Evolutionary conservation across 495 filamentous ascomycete genomes (phyloP).

Genomic region (Penicillium argentinense): DNA sequence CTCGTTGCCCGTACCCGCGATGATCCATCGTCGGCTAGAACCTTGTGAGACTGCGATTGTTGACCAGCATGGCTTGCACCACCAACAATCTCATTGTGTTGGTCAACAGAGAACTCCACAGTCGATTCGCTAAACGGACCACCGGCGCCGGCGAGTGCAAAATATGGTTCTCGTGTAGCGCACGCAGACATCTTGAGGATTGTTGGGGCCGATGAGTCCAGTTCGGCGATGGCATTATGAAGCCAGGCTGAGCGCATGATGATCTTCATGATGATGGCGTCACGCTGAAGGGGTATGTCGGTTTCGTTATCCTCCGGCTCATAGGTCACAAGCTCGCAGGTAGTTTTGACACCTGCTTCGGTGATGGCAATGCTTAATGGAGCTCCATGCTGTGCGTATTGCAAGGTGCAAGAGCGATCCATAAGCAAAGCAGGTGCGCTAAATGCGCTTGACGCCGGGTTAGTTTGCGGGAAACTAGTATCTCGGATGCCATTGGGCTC

Average conservation of each 20-base stretch:
- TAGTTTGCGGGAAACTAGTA: slow-evolving; percentile 48
- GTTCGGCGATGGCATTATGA: slow-evolving; percentile 79
- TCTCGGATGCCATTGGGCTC: slow-evolving; percentile 48
- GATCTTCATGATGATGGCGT: slow-evolving; percentile 82
- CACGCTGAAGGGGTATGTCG: slow-evolving; percentile 82
- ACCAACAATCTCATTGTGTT: slow-evolving; percentile 38
- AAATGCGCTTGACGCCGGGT: slow-evolving; percentile 62
- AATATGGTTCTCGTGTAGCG: slow-evolving; percentile 60
- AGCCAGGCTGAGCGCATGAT: slow-evolving; percentile 88
- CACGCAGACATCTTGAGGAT: slow-evolving; percentile 63
- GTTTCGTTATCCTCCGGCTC: slow-evolving; percentile 59
- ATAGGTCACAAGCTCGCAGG: slow-evolving; percentile 90
- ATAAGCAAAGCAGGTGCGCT: slow-evolving; percentile 73
- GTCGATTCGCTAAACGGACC: slow-evolving; percentile 77
- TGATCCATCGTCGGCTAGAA: slow-evolving; percentile 39
- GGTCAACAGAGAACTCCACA: slow-evolving; percentile 79
- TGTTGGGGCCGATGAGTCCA: slow-evolving; percentile 69
- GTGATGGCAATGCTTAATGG: slow-evolving; percentile 79
- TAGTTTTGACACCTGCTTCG: slow-evolving; percentile 84
- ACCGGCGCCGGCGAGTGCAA: slow-evolving; percentile 66
- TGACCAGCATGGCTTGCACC: slow-evolving; percentile 9
- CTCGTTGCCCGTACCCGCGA: slow-evolving; percentile 42
- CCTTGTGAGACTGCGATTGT: slow-evolving; percentile 24
- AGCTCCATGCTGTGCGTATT: slow-evolving; percentile 68
- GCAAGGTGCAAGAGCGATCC: slow-evolving; percentile 76